Evolutionary conservation across 768 basidiomycete species (phyloP).

Genomic region (Symmetrospora coprosmae): DNA sequence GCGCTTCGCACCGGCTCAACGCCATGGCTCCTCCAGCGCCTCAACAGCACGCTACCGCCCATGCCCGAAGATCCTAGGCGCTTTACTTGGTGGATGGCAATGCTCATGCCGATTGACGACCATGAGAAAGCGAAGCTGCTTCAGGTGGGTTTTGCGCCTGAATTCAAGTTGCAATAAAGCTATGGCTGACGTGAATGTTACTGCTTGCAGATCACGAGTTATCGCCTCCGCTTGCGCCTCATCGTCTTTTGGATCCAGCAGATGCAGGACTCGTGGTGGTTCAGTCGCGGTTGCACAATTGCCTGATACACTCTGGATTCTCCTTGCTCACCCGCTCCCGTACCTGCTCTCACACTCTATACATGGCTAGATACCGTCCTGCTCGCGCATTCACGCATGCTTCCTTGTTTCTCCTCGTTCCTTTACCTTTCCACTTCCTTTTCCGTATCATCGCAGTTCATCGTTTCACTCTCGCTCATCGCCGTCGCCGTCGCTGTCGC

Average conservation of each 20-base stretch:
- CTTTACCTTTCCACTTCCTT: no score
- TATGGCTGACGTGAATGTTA: slow-evolving; percentile 44
- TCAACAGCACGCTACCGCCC: slow-evolving; percentile 47
- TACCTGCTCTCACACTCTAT: no score
- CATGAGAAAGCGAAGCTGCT: slow-evolving; percentile 80
- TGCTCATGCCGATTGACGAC: slow-evolving; percentile 84
- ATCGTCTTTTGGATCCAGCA: slow-evolving; percentile 92
- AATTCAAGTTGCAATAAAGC: slow-evolving; percentile 35
- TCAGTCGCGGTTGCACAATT: slow-evolving; percentile 27
- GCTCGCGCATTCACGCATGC: no score
- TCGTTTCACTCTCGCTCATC: no score
- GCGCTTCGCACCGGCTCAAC: slow-evolving; percentile 57
- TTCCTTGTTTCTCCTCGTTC: no score
- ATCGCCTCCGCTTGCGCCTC: slow-evolving; percentile 62
- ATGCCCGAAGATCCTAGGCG: slow-evolving; percentile 29
- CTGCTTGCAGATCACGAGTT: slow-evolving; percentile 25
- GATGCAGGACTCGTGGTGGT: slow-evolving; percentile 48
- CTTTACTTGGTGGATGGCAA: slow-evolving; percentile 32
- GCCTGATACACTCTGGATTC: neutral
- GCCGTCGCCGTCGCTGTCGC: no score
- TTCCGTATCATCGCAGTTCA: no score
- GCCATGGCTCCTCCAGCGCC: slow-evolving; percentile 82
- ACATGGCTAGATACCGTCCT: no score
- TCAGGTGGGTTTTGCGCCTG: slow-evolving; percentile 32
- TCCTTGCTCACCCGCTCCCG: no score